Evolutionary conservation across 1,284 basidiomycete species (phyloP).

Genomic region (Irpex lacteus): DNA sequence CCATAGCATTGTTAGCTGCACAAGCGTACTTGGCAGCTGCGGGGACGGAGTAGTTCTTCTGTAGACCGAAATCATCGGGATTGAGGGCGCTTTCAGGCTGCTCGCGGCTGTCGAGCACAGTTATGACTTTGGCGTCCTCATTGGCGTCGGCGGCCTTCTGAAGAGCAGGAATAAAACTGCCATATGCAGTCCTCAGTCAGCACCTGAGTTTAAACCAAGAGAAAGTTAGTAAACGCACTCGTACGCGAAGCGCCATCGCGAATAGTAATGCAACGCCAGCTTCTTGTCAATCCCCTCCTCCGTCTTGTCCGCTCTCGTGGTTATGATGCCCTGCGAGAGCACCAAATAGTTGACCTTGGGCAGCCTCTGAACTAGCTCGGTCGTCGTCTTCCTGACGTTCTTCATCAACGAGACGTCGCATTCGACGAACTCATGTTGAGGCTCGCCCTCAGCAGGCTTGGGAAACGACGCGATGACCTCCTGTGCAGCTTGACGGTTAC

Average conservation of each 20-base stretch:
- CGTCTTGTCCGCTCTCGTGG: slow-evolving; percentile 28
- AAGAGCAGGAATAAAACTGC: slow-evolving; percentile 9
- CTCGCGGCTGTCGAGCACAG: slow-evolving; percentile 17
- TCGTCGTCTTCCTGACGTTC: slow-evolving; percentile 27
- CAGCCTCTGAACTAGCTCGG: slow-evolving; percentile 23
- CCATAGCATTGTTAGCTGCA: slow-evolving; percentile 32
- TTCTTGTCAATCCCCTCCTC: slow-evolving; percentile 26
- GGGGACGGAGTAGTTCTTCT: slow-evolving; percentile 26
- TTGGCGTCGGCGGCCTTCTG: slow-evolving; percentile 21
- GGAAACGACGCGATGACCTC: slow-evolving; percentile 33
- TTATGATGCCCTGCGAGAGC: slow-evolving; percentile 29
- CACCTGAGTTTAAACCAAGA: not conserved
- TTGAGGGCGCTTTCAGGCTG: slow-evolving; percentile 23
- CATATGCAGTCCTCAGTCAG: not conserved
- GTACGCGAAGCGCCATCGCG: slow-evolving; percentile 27
- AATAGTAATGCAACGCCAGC: slow-evolving; percentile 26
- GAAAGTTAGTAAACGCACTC: slow-evolving; percentile 12
- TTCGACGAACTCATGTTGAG: slow-evolving; percentile 30
- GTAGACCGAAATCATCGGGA: slow-evolving; percentile 31
- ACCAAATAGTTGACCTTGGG: slow-evolving; percentile 36
- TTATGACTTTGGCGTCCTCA: slow-evolving; percentile 26
- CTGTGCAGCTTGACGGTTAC: slow-evolving; percentile 33
- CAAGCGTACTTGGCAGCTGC: slow-evolving; percentile 22
- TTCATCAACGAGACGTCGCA: slow-evolving; percentile 35
- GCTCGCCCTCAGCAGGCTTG: slow-evolving; percentile 13